Percentiles rank a stretch among this genome's conserved stretches.
Evolutionary conservation across 2,329 filamentous ascomycete species (phyloP).

Genomic region (Cladosporium sp.): DNA sequence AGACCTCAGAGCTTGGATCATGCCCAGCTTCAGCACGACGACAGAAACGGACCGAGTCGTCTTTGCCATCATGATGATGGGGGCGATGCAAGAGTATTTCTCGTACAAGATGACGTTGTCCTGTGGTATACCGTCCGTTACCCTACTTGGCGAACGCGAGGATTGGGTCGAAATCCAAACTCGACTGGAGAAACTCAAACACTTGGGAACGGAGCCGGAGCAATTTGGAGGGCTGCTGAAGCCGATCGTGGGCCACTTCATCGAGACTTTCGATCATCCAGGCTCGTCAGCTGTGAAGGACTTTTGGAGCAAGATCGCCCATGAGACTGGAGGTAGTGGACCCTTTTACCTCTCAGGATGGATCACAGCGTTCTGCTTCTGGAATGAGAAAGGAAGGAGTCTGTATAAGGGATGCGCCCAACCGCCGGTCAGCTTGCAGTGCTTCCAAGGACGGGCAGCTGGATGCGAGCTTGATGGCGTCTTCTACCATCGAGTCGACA

Average conservation of each 20-base stretch:
- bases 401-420: neutral
- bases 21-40: conserved; percentile 49
- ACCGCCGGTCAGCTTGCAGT: too few relatives aligned
- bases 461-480: conserved; percentile 17
- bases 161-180: conserved; percentile 43
- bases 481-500: conserved; percentile 22
- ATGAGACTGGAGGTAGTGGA: conserved; percentile 24
- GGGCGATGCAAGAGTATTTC: conserved; percentile 46
- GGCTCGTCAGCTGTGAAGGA: conserved; percentile 26
- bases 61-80: conserved; percentile 46
- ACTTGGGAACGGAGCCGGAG: conserved; percentile 40
- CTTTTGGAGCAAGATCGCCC: conserved; percentile 40
- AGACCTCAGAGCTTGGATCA: conserved; percentile 41
- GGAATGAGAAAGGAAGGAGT: conserved; percentile 25
- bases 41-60: conserved; percentile 38
- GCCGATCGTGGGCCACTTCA: conserved; percentile 43
- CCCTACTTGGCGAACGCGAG: conserved; percentile 41
- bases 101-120: conserved; percentile 22
- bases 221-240: conserved; percentile 36
- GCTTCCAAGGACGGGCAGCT: neutral
- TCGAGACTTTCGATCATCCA: conserved; percentile 38
- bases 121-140: conserved; percentile 50
- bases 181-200: conserved; percentile 39
- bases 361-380: conserved; percentile 24
- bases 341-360: conserved; percentile 39